Evolutionary conservation across 2,329 filamentous ascomycete genomes (phyloP).

Genomic region (Penicillium sp.): DNA sequence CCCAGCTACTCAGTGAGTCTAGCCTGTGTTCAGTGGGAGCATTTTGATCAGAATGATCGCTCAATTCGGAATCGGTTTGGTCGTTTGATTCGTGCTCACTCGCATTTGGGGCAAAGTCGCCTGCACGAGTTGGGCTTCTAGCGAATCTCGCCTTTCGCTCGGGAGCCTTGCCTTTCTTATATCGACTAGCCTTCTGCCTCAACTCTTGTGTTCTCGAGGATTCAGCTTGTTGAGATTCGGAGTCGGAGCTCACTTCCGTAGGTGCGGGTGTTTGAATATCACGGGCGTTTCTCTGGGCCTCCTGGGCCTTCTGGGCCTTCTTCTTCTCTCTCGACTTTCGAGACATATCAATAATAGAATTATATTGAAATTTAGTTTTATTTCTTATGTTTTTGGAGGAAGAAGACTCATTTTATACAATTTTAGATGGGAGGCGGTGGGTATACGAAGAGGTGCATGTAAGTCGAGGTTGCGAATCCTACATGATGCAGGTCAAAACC

Average conservation of each 20-base stretch:
- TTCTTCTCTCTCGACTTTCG: background rate
- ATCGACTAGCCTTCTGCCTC: background rate
- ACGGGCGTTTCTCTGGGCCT: background rate
- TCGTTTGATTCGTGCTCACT: slow-evolving; percentile 1
- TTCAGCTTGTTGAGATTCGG: background rate
- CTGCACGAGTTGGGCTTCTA: background rate
- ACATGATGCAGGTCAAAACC: background rate
- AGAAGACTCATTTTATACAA: background rate
- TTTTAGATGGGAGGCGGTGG: background rate
- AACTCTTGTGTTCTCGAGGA: background rate
- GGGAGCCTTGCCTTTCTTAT: background rate
- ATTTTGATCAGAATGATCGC: background rate
- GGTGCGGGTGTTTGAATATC: background rate
- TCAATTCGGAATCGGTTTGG: background rate
- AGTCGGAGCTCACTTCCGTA: background rate
- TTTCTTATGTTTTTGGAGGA: background rate
- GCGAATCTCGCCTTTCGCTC: background rate
- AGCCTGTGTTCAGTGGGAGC: background rate
- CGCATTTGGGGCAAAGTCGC: background rate
- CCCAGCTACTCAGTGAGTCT: background rate
- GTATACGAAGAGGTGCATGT: background rate
- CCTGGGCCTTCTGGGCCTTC: no score
- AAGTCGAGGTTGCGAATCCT: background rate
- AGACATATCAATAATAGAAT: background rate
- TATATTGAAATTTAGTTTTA: background rate